Evolutionary conservation across 768 basidiomycete species (phyloP).

Genomic region (Boletus fagicola): DNA sequence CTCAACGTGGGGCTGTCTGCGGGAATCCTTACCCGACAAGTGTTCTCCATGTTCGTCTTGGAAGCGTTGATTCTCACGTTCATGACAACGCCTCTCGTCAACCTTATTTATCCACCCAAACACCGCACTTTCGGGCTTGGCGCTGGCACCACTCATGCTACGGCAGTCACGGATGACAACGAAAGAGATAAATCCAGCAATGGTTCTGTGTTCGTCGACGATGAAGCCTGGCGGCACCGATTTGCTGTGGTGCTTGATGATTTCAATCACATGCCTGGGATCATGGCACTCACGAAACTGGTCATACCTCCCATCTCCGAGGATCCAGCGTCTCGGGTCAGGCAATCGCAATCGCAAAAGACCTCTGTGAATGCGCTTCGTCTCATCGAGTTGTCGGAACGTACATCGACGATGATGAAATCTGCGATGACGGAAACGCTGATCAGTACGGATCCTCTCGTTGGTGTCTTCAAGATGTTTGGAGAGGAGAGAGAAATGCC

Average conservation of each 20-base stretch:
- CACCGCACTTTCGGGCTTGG: conserved; percentile 47
- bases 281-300: conserved; percentile 88
- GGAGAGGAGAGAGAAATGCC: conserved; percentile 65
- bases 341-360: not conserved
- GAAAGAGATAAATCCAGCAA: not conserved
- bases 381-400: conserved; percentile 83
- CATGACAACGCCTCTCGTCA: conserved; percentile 80
- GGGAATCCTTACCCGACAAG: conserved; percentile 67
- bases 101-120: conserved; percentile 63
- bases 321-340: not conserved
- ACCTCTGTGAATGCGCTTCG: conserved; percentile 69
- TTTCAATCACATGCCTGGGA: conserved; percentile 81
- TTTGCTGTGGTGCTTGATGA: conserved; percentile 90
- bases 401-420: conserved; percentile 84
- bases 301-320: conserved; percentile 45
- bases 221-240: conserved; percentile 32
- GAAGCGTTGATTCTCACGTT: conserved; percentile 82
- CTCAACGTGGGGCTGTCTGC: conserved; percentile 89
- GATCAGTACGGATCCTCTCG: conserved; percentile 66
- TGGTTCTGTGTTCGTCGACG: not conserved
- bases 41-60: conserved; percentile 96
- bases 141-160: not conserved
- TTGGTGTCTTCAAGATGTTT: conserved; percentile 76
- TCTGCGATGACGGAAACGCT: conserved; percentile 73
- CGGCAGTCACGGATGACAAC: not conserved